Evolutionary conservation across 2,329 filamentous ascomycete genomes (phyloP).

Genomic region (Cladosporium sp.): DNA sequence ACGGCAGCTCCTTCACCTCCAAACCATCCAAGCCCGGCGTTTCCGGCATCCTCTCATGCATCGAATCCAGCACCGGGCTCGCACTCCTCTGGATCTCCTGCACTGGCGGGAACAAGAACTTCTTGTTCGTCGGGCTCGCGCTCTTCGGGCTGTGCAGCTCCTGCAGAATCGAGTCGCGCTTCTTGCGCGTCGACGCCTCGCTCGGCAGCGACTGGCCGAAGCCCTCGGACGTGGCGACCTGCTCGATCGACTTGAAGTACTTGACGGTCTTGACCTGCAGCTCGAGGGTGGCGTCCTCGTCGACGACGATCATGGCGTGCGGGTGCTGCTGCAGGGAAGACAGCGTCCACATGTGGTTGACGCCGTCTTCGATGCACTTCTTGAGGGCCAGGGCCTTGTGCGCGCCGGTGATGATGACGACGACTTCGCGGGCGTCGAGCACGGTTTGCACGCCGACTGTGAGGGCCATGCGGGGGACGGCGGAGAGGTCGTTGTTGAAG

Average conservation of each 20-base stretch:
- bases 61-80: conserved; percentile 40
- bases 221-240: conserved; percentile 46
- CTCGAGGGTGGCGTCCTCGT: conserved; percentile 65
- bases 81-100: conserved; percentile 27
- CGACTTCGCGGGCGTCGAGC: conserved; percentile 76
- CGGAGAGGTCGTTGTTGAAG: conserved; percentile 71
- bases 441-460: conserved; percentile 85
- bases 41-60: conserved; percentile 34
- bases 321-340: conserved; percentile 78
- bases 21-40: conserved; percentile 28
- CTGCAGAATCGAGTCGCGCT: conserved; percentile 39
- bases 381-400: conserved; percentile 80
- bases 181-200: conserved; percentile 32
- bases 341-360: conserved; percentile 91
- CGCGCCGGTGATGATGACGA: conserved; percentile 78
- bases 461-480: conserved; percentile 78
- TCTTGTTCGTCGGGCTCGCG: conserved; percentile 23
- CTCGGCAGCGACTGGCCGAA: conserved; percentile 47
- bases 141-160: conserved; percentile 36
- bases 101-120: conserved; percentile 27
- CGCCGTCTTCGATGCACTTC: conserved; percentile 75
- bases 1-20: conserved; percentile 34
- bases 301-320: conserved; percentile 78
- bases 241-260: conserved; percentile 54
- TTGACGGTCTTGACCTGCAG: conserved; percentile 48